phyloP scores from a whole-genome alignment of 345 rosid species.

The Aquilaria yunnanensis region DNA sequence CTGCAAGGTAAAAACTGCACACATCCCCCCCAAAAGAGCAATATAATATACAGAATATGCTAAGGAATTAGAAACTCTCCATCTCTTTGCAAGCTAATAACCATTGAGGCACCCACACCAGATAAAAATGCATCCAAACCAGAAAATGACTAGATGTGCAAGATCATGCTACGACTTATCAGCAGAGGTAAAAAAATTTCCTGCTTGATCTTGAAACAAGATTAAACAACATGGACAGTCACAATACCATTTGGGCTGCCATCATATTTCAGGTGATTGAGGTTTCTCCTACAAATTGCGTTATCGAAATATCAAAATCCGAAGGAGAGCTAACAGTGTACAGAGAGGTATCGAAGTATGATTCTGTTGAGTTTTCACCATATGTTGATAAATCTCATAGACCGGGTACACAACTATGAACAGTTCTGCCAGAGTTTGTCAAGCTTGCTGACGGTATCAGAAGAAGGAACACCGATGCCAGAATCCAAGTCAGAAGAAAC shows the following conservation, averaged over 20 bases:
- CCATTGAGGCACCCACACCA: constrained; percentile 13
- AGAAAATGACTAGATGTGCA: constrained; percentile 44
- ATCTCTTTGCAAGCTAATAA: constrained; percentile 1
- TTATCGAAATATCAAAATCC: constrained; percentile 77
- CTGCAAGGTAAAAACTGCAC: constrained; percentile 39
- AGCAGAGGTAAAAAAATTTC: constrained; percentile 48
- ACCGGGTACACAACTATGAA: constrained; percentile 8
- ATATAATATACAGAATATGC: too few relatives aligned
- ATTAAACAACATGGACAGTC: not conserved
- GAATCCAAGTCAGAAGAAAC: constrained; percentile 14
- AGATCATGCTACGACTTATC: constrained; percentile 63
- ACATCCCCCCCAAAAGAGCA: not conserved
- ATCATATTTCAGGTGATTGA: constrained; percentile 47
- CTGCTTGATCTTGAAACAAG: constrained; percentile 1
- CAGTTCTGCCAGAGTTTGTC: constrained; percentile 87
- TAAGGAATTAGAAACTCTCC: too few relatives aligned
- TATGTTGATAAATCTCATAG: constrained; percentile 5
- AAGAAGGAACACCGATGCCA: constrained; percentile 16
- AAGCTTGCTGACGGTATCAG: constrained; percentile 45
- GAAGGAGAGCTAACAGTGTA: constrained; percentile 58
- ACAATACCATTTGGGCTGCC: constrained; percentile 5
- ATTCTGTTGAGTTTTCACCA: constrained; percentile 3
- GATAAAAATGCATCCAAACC: constrained; percentile 67
- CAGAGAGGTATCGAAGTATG: constrained; percentile 43
- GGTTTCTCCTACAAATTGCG: constrained; percentile 83